Conservation (phyloP, 1,284 basidiomycete species). For the Vanrija humicola region DNA sequence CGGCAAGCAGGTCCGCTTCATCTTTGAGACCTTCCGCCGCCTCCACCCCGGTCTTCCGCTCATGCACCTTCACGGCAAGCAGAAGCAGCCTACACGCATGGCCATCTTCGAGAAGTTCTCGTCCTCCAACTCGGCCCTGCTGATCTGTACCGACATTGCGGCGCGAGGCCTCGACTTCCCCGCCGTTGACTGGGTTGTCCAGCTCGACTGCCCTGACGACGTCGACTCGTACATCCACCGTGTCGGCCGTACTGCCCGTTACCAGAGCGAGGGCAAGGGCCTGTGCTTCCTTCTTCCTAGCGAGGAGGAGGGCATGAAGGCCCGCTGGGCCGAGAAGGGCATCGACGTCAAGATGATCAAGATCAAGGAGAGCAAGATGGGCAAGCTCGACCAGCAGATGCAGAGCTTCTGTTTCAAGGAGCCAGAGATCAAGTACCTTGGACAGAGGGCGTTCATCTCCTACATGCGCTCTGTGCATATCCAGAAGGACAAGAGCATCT, state of each 20-base stretch:
- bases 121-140: constrained; percentile 68
- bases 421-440: constrained; percentile 95
- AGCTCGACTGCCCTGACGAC: constrained; percentile 96
- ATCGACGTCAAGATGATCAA: constrained; percentile 81
- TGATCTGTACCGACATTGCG: constrained; percentile 96
- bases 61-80: constrained; percentile 92
- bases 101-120: constrained; percentile 79
- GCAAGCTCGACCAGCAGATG: constrained; percentile 79
- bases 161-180: constrained; percentile 97
- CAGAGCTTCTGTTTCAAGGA: constrained; percentile 94
- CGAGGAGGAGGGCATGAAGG: constrained; percentile 86
- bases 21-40: constrained; percentile 93
- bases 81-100: constrained; percentile 86
- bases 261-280: constrained; percentile 83
- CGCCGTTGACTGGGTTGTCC: constrained; percentile 93
- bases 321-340: constrained; percentile 66
- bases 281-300: constrained; percentile 80
- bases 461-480: constrained; percentile 90
- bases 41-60: constrained; percentile 89
- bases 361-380: constrained; percentile 78
- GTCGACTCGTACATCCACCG: constrained; percentile 98
- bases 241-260: constrained; percentile 91
- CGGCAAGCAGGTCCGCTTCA: constrained; percentile 88
- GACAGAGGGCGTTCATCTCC: constrained; percentile 90
- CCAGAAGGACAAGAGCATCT: constrained; percentile 90